Evolutionary conservation across 2,329 filamentous ascomycete genomes (phyloP).

Genomic region (Ploettnerulaceae sp.): DNA sequence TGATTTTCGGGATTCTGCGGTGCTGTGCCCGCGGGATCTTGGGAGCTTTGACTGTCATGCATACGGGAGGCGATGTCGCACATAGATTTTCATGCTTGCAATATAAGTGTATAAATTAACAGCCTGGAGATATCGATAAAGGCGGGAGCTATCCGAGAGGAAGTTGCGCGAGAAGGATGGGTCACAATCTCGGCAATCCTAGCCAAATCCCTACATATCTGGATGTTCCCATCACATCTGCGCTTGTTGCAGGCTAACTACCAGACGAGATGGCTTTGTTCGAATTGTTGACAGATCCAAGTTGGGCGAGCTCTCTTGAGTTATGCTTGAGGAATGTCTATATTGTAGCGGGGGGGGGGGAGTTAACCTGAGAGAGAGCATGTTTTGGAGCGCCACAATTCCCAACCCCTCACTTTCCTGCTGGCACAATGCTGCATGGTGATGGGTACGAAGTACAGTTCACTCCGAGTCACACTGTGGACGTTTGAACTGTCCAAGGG

Average conservation of each 20-base stretch:
- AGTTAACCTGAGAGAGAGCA: neutral
- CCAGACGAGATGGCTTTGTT: conserved; percentile 1
- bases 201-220: conserved; percentile 13
- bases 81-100: conserved; percentile 23
- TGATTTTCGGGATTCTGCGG: conserved; percentile 20
- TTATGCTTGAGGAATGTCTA: conserved; percentile 14
- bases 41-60: conserved; percentile 24
- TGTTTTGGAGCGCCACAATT: conserved; percentile 19
- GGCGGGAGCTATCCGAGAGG: conserved; percentile 22
- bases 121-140: conserved; percentile 22
- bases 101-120: conserved; percentile 5
- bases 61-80: conserved; percentile 29
- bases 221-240: conserved; percentile 17
- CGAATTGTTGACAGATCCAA: conserved; percentile 14
- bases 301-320: conserved; percentile 4
- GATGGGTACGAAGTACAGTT: conserved; percentile 13
- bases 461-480: conserved; percentile 8
- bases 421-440: conserved; percentile 9
- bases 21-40: conserved; percentile 23
- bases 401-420: conserved; percentile 24
- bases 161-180: conserved; percentile 5
- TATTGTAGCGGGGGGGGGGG: conserved; percentile 2
- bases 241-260: conserved; percentile 14
- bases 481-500: conserved; percentile 9
- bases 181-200: conserved; percentile 9